Base-by-base conservation (phyloP, 306 rosid genomes). In the Lathyrus tuberosus region DNA sequence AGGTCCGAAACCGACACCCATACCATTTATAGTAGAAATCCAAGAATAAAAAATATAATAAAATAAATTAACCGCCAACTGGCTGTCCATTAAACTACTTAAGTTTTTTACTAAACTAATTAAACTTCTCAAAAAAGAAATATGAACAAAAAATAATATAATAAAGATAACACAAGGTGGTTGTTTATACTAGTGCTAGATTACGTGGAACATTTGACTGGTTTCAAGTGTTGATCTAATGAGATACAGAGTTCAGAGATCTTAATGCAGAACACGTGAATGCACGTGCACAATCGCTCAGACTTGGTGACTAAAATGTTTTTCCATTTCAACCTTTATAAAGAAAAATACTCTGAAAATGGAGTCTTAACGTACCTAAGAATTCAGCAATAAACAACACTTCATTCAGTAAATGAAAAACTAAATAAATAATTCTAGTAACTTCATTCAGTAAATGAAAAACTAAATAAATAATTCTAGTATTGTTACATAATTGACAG, bases 211-310 rank as follows among this genome's bases (percentile, higher is more conserved):
- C 40, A 47, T 67, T 75, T 75, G 79, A 75, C 69, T 75, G 53
- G 30, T 30, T 67, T 72, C 22, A 60, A 15, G n/a, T 12, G 57
- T 69, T 44, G 47, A 62, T 67, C 59, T 18, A 22, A 37, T 35
- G 69, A 33, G n/a, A 51, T 65, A 1, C 57, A 61, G 59, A 69
- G 31, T 10, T 18, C 60, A 76, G 52, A 62, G 67, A 70, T 70
- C 71, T 69, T 41, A 28, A 76, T 26, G 61, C 49, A 70, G 31
- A 57, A 67, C 89, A 87, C 83, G 78, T 85, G 89, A 67, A 20
- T 52, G 53, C 89, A 80, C 89, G 84, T 83, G 86, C 83, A 44
- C 82, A 51, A 30, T 42, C 41, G 37, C 11, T 37, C 33, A 44
- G 14, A 14, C 17, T 16, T 2, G 1, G 16, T 24, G 16, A 54